Conservation (phyloP, 148 eudicot species). For the Fagopyrum tataricum region DNA sequence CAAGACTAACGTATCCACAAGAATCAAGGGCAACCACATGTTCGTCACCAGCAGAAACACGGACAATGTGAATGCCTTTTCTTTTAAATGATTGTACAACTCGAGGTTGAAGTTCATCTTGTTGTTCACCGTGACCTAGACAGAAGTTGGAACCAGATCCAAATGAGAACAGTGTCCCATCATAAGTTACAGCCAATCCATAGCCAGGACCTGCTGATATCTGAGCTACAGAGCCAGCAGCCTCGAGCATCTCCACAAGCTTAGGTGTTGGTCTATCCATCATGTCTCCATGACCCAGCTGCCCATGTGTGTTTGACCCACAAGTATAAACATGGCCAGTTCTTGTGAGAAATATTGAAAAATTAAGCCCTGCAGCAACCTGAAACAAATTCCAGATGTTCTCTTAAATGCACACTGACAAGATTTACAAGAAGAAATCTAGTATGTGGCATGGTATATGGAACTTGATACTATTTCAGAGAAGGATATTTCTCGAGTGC, state of each 20-base stretch:
- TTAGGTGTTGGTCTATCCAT: conserved; percentile 57
- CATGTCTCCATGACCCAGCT: conserved; percentile 91
- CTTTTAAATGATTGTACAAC: conserved; percentile 58
- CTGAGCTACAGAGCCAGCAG: conserved; percentile 54
- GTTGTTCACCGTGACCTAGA: conserved; percentile 93
- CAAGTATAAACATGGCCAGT: conserved; percentile 79
- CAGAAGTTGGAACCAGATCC: conserved; percentile 87
- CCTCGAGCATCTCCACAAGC: conserved; percentile 45
- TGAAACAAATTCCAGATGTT: conserved; percentile 20
- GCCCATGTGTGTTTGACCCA: conserved; percentile 75
- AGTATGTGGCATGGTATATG: neutral
- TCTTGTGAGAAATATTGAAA: conserved; percentile 75
- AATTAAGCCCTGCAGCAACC: conserved; percentile 91
- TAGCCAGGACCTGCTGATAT: conserved; percentile 87
- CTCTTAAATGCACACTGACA: neutral
- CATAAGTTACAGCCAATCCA: conserved; percentile 53
- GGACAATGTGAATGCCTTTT: conserved; percentile 67
- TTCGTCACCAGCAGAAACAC: conserved; percentile 96
- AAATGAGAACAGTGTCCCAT: conserved; percentile 76
- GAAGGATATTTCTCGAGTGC: neutral
- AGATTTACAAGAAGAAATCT: neutral
- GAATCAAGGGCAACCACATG: conserved; percentile 97
- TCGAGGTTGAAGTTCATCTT: conserved; percentile 70
- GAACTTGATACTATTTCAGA: neutral
- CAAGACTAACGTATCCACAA: conserved; percentile 60